phyloP scores from a whole-genome alignment of 208 protist genomes.

The Trypanosoma boissoni region DNA sequence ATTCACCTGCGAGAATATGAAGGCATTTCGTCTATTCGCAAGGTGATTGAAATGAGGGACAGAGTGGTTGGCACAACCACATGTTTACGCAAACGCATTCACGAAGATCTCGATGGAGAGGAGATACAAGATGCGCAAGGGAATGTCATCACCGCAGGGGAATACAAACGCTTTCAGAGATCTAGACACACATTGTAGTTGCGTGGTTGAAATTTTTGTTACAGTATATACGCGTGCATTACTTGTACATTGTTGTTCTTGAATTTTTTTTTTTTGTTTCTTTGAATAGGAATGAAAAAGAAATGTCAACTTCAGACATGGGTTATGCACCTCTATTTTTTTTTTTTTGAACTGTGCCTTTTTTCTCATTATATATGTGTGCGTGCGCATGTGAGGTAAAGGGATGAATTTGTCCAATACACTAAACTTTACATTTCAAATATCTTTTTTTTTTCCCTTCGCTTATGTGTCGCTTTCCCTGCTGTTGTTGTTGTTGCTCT shows the following conservation, averaged over 20 bases:
- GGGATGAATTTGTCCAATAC: no score
- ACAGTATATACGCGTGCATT: no score
- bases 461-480: no score
- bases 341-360: no score
- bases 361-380: no score
- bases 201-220: background rate
- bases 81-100: slow-evolving; percentile 56
- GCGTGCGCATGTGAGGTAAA: no score
- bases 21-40: slow-evolving; percentile 70
- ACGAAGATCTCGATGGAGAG: slow-evolving; percentile 70
- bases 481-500: no score
- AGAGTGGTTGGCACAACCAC: slow-evolving; percentile 26
- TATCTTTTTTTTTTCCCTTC: no score
- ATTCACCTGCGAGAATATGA: slow-evolving; percentile 68
- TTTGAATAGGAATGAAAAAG: no score
- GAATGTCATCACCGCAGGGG: slow-evolving; percentile 69
- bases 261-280: background rate
- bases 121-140: slow-evolving; percentile 82
- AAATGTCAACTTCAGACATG: no score
- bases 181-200: slow-evolving; percentile 19
- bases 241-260: background rate
- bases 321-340: no score
- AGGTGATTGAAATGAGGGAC: slow-evolving; percentile 76
- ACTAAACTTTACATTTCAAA: no score
- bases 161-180: slow-evolving; percentile 58